phyloP scores from a whole-genome alignment of 305 asterid genomes.

The Solanum hybrid region DNA sequence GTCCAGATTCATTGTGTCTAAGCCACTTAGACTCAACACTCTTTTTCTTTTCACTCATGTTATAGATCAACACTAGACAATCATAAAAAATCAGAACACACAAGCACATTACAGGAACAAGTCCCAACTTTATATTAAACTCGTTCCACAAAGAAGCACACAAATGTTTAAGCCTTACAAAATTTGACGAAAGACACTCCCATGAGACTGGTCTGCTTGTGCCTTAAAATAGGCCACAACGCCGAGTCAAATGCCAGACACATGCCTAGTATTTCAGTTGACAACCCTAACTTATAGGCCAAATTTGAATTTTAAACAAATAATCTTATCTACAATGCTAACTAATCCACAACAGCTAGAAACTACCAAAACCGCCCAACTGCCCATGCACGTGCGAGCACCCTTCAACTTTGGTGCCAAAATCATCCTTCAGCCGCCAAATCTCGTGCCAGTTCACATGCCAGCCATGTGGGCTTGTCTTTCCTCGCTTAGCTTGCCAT shows the following conservation, averaged over 20 bases:
- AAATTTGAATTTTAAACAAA: no score
- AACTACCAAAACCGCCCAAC: not conserved
- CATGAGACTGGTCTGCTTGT: not conserved
- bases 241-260: not conserved
- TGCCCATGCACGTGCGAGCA: not conserved
- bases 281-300: not conserved
- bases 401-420: not conserved
- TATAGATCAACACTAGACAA: not conserved
- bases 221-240: not conserved
- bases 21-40: not conserved
- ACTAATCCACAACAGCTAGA: not conserved
- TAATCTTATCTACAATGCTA: not conserved
- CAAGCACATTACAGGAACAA: not conserved
- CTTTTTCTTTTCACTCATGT: not conserved
- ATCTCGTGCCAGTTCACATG: not conserved
- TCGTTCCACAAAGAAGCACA: not conserved
- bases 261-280: not conserved
- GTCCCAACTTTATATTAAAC: not conserved
- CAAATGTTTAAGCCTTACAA: not conserved
- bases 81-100: not conserved
- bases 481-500: not conserved
- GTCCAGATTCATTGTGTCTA: not conserved
- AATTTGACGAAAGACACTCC: not conserved
- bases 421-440: not conserved
- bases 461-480: not conserved